Base-by-base conservation (phyloP, 257 asterid species). In the Solanum pinnatisectum region DNA sequence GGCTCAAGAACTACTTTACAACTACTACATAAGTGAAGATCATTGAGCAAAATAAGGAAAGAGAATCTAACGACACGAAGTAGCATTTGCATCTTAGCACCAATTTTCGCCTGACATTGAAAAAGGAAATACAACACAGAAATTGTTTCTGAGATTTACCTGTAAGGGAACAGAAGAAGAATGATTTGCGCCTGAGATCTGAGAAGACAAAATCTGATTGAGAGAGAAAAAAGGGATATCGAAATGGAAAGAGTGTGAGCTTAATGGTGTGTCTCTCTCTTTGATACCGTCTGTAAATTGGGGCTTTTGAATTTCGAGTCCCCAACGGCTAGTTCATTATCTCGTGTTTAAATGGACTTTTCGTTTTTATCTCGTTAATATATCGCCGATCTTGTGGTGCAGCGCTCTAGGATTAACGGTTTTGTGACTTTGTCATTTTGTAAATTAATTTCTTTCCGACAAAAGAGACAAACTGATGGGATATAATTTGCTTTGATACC, bases 271-370 rank as follows among this genome's bases (percentile, higher is more conserved):
- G 59, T 33, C 79, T n/a, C 30, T 56, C 30, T 30, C 73, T 83
- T 33, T 63, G 63, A 85, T 85, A 16, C 81, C 32, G 84, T 60
- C 25, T 32, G 90, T 15, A 60, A 87, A 87, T 77, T 88, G 52
- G 49, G 63, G 67, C 79, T 87, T 92, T 93, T 90, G 91, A 92
- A 93, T 73, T 89, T 87, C 20, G 91, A 88, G 90, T 44, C 56
- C 33, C 40, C 89, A 94, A 94, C 96, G 96, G 96, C 95, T 94
- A 94, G 90, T 92, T 92, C 44, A 87, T 39, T 73, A 76, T 73
- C 16, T 76, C 77, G 85, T 63, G 63, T 56, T 76, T 65, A 36
- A 52, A 65, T 36, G 13, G 30, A 25, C 1, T 67, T 85, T 12
- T 56, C 36, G 35, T 22, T n/a, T 67, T 36, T 76, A 70, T 90